Base-by-base conservation (phyloP, 306 rosid species). In the Sphenostylis stenocarpa region DNA sequence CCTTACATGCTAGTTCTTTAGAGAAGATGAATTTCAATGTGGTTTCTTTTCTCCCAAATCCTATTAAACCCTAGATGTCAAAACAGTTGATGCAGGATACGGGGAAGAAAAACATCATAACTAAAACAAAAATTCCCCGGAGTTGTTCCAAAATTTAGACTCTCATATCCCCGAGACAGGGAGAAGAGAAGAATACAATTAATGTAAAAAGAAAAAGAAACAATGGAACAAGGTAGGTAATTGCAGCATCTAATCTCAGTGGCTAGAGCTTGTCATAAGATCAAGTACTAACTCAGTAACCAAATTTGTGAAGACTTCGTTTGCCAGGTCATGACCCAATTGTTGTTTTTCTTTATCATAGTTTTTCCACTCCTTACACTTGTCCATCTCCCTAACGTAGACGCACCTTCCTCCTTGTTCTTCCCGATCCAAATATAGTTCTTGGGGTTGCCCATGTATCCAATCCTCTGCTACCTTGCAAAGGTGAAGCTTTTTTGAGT, bases 311-410 rank as follows among this genome's bases (percentile, higher is more conserved):
- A 87, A 86, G 48, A 92, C 70, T 48, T 84, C 88, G 16, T 26
- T 82, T 81, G 84, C 91, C 53, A 95, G 26, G 19, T 84, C 83
- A 38, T 70, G 38, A 9, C 36, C 92, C 45, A 84, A 64, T 44
- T 86, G 74, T 20, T 62, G 53, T 13, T 31, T 63, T 55, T 77
- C 89, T 82, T 81, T 70, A 24, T 63, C 82, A 43, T 44, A 63
- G 7, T 53, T 78, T 23, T 48, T 85, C 96, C 96, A 88, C 56
- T 36, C 84, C 11, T 75, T 85, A 31, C 74, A 62, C 60, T 48
- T 84, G 2, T 90, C 97, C 92, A 89, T 89, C 31, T 92, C 97
- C 24, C 13, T 82, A 51, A 84, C 38, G 73, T 80, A 88, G 2
- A 73, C 60, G 0, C 82, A 24, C 62, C 83, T 66, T 66, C 83